Percentiles rank a stretch among this genome's conserved stretches.
Evolutionary conservation across 2,329 filamentous ascomycete species (phyloP).

Genomic region (Cercospora sesami): DNA sequence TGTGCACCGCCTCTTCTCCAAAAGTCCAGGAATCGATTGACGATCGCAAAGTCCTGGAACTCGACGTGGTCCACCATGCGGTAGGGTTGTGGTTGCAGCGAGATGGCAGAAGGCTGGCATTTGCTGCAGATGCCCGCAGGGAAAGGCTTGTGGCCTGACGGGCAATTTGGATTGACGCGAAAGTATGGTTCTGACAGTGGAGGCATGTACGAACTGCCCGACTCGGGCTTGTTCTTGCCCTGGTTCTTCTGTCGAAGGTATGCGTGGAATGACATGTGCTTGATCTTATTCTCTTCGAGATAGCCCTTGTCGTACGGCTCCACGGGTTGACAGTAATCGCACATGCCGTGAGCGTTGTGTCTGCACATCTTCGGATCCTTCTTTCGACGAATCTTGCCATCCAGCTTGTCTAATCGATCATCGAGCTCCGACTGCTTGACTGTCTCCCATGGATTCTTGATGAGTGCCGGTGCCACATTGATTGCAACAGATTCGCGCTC

Average conservation of each 20-base stretch:
- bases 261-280: constrained; percentile 94
- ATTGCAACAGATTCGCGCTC: constrained; percentile 67
- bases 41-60: constrained; percentile 79
- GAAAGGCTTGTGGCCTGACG: constrained; percentile 89
- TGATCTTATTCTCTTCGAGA: constrained; percentile 94
- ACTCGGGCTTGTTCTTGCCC: constrained; percentile 92
- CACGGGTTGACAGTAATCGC: constrained; percentile 96
- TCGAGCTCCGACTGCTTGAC: constrained; percentile 86
- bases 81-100: constrained; percentile 86
- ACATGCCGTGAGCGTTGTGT: constrained; percentile 97
- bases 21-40: constrained; percentile 86
- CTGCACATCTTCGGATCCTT: constrained; percentile 85
- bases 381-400: constrained; percentile 82
- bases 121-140: constrained; percentile 97
- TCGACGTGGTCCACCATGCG: constrained; percentile 99
- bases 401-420: constrained; percentile 77
- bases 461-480: constrained; percentile 58
- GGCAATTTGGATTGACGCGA: constrained; percentile 83
- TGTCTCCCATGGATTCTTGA: constrained; percentile 90
- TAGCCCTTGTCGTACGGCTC: constrained; percentile 92
- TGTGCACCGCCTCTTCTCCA: constrained; percentile 86
- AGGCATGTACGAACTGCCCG: constrained; percentile 92
- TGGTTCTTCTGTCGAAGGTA: constrained; percentile 93
- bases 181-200: constrained; percentile 91
- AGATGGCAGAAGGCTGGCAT: constrained; percentile 96